Evolutionary conservation across 2,329 filamentous ascomycete species (phyloP).

Genomic region (Phyllosticta capitalensis): DNA sequence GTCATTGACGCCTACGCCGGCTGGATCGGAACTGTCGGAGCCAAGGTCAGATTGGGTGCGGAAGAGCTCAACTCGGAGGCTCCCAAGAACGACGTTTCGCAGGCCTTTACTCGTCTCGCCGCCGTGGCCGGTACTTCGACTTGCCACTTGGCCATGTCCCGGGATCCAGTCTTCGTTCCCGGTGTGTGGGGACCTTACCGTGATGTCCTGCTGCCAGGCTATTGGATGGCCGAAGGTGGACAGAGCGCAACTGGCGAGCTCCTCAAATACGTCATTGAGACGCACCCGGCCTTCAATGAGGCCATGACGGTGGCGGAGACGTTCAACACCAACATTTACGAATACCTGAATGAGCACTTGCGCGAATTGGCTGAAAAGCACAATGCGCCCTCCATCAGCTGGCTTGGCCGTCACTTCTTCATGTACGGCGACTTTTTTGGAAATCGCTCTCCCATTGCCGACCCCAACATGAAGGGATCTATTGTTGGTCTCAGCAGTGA

Average conservation of each 20-base stretch:
- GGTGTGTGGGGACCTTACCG: slow-evolving; percentile 97
- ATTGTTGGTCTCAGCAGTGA: slow-evolving; percentile 82
- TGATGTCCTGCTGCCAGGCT: slow-evolving; percentile 82
- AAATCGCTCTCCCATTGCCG: slow-evolving; percentile 87
- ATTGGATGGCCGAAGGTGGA: slow-evolving; percentile 95
- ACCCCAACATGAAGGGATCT: slow-evolving; percentile 84
- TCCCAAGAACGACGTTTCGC: slow-evolving; percentile 75
- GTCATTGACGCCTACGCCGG: slow-evolving; percentile 98
- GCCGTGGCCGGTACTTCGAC: slow-evolving; percentile 95
- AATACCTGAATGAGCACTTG: slow-evolving; percentile 85
- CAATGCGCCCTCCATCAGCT: slow-evolving; percentile 67
- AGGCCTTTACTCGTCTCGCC: slow-evolving; percentile 86
- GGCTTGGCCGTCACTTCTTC: slow-evolving; percentile 88
- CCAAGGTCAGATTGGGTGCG: slow-evolving; percentile 69
- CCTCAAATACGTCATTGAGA: slow-evolving; percentile 88
- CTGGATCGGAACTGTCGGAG: slow-evolving; percentile 98
- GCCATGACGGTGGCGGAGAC: slow-evolving; percentile 70
- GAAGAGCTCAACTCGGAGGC: slow-evolving; percentile 58
- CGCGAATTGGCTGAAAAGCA: slow-evolving; percentile 61
- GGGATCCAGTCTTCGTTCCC: slow-evolving; percentile 82
- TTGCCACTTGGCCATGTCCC: slow-evolving; percentile 93
- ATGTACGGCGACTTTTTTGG: slow-evolving; percentile 98
- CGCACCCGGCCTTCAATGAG: slow-evolving; percentile 80
- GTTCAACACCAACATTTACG: slow-evolving; percentile 83
- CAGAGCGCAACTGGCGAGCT: slow-evolving; percentile 95